Percentiles rank a stretch among this genome's conserved stretches.
Evolutionary conservation across 1,139 yeast genomes (phyloP).

Genomic region (Blastobotrys indianensis): DNA sequence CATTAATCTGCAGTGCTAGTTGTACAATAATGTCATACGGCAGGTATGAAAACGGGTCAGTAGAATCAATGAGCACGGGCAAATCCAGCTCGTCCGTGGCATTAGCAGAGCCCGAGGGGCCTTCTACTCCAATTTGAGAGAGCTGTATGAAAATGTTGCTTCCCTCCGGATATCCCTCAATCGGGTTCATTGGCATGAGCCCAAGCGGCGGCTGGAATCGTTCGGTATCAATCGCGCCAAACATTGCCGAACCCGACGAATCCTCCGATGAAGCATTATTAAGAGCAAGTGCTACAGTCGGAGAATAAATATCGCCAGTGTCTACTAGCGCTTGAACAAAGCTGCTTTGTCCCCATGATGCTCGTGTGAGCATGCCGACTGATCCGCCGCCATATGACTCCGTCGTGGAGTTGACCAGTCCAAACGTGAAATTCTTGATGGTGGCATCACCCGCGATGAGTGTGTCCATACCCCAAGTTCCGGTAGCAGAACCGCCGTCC

Average conservation of each 20-base stretch:
- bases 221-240: constrained; percentile 11
- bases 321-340: no score
- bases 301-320: no score
- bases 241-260: constrained; percentile 6
- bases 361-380: no score
- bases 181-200: constrained; percentile 47
- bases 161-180: constrained; percentile 27
- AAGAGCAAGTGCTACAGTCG: no score
- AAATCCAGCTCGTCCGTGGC: constrained; percentile 11
- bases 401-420: constrained; percentile 17
- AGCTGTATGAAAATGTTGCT: constrained; percentile 25
- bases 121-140: constrained; percentile 1
- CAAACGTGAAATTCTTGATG: constrained; percentile 17
- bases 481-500: constrained; percentile 17
- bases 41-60: constrained; percentile 32
- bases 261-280: no score
- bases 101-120: constrained; percentile 7
- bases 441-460: constrained; percentile 12
- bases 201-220: constrained; percentile 4
- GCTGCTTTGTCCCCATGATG: no score
- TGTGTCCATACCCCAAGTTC: constrained; percentile 17
- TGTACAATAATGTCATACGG: constrained; percentile 23
- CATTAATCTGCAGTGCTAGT: constrained; percentile 25
- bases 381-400: neutral
- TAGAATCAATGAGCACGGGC: constrained; percentile 33